These are phyloP conservation scores for Neurospora sp. DNA, from an alignment of 2,329 filamentous ascomycete genomes.

Conservation along the genomic window DNA sequence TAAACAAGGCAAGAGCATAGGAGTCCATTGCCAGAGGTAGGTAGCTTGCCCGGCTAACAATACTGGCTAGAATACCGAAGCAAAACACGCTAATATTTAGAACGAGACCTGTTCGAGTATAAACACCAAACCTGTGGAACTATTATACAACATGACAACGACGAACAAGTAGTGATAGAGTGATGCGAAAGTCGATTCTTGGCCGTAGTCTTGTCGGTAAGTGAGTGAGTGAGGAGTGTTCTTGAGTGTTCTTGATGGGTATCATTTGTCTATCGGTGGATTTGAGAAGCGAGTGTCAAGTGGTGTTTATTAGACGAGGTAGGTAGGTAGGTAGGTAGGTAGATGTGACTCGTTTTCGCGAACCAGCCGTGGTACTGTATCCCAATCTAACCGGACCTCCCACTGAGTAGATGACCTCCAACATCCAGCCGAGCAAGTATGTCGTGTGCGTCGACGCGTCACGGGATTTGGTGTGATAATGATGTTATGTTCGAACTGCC, in stretches of 20 bases:
- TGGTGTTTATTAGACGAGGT: background rate
- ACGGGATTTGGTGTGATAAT: background rate
- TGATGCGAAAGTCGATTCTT: background rate
- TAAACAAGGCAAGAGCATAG: background rate
- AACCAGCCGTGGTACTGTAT: background rate
- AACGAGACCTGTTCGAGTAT: background rate
- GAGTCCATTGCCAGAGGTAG: background rate
- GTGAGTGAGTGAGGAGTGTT: background rate
- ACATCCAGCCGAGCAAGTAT: background rate
- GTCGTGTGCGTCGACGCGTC: background rate
- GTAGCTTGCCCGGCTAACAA: background rate
- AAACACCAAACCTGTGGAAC: background rate
- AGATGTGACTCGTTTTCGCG: background rate
- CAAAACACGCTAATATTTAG: background rate
- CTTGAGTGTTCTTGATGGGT: background rate
- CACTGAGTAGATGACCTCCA: background rate
- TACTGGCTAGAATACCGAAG: background rate
- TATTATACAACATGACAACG: background rate
- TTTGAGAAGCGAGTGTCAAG: background rate
- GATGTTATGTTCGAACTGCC: background rate
- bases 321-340: background rate
- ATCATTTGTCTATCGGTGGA: background rate
- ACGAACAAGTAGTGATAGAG: background rate
- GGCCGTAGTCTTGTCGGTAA: background rate
- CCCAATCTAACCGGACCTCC: background rate